Evolutionary conservation across 1,284 basidiomycete genomes (phyloP).

Genomic region (Cystobasidium sp.): DNA sequence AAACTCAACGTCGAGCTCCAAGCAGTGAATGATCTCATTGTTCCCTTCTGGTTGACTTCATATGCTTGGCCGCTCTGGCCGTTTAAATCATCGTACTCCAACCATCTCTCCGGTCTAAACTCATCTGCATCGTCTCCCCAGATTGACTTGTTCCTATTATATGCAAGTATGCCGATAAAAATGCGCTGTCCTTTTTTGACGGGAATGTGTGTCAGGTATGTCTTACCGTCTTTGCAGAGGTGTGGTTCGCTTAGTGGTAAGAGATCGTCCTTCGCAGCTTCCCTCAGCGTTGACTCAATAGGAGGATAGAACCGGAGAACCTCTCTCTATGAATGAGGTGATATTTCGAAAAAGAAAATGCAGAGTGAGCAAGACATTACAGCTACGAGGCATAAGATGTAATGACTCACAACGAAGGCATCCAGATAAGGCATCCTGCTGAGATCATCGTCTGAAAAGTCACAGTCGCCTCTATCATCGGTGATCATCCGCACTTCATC

Average conservation of each 20-base stretch:
- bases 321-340: slow-evolving; percentile 59
- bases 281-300: slow-evolving; percentile 66
- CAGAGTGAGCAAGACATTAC: background rate
- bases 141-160: slow-evolving; percentile 66
- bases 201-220: slow-evolving; percentile 55
- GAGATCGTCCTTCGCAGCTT: slow-evolving; percentile 73
- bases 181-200: slow-evolving; percentile 67
- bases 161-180: slow-evolving; percentile 66
- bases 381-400: background rate
- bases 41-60: slow-evolving; percentile 8
- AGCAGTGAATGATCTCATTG: slow-evolving; percentile 22
- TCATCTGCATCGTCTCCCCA: slow-evolving; percentile 72
- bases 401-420: slow-evolving; percentile 65
- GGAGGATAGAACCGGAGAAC: slow-evolving; percentile 74
- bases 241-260: slow-evolving; percentile 72
- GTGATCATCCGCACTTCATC: slow-evolving; percentile 11
- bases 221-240: slow-evolving; percentile 55
- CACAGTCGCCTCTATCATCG: slow-evolving; percentile 4
- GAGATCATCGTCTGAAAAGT: slow-evolving; percentile 28
- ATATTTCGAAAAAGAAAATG: background rate
- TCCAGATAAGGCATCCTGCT: slow-evolving; percentile 63
- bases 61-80: background rate
- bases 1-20: slow-evolving; percentile 30
- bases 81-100: slow-evolving; percentile 18
- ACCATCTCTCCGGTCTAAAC: slow-evolving; percentile 65